Evolutionary conservation across 2,329 filamentous ascomycete genomes (phyloP), one percentile per base, ranked within the genome.

Genomic region (Aspergillus pseudonomiae): DNA sequence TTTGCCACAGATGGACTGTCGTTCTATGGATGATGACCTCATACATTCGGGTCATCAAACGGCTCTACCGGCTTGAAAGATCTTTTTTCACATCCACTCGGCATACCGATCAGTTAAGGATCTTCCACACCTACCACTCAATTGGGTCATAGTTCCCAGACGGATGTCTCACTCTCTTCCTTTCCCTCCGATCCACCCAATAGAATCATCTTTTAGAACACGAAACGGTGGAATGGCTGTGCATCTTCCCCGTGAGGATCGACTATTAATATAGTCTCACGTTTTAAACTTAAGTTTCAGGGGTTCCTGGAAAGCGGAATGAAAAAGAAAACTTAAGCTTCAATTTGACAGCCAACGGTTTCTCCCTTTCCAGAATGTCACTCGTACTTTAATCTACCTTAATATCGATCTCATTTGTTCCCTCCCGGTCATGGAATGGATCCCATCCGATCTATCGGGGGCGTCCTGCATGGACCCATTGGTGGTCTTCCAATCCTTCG

Each of bases 391-490:
- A 52, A 52, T 52, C 28, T n/a, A 11, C 28, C 10, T 52, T 32
- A 55, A 55, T 55, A 41, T 55, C 14, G 11, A 11, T 36, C 52
- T 39, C 52, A 39, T 19, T 30, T 50, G 12, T 19, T 53, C 24
- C 10, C 52, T 53, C 24, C 10, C 52, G 52, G 30, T 28, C 52
- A 54, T 54, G 52, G 52, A 10, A 36, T 54, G 52, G 52, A 54
- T 12, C 12, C 52, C 32, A 34, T 54, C 30, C 52, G 30, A 54
- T 54, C n/a, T 54, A 36, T 3, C 28, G 16, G 28, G 30, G 9
- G 19, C 52, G 30, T 54, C 52, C 52, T 54, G 52, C 21, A 55
- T 55, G 52, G 52, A 55, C 32, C 52, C 52, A 54, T 54, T 16
- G 9, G 32, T n/a, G 19, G 52, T 36, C 5, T 54, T 54, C 32